Percentiles rank a stretch among this genome's conserved stretches.
Evolutionary conservation across 129 eudicot genomes (phyloP).

Genomic region (Artemisia argyi): DNA sequence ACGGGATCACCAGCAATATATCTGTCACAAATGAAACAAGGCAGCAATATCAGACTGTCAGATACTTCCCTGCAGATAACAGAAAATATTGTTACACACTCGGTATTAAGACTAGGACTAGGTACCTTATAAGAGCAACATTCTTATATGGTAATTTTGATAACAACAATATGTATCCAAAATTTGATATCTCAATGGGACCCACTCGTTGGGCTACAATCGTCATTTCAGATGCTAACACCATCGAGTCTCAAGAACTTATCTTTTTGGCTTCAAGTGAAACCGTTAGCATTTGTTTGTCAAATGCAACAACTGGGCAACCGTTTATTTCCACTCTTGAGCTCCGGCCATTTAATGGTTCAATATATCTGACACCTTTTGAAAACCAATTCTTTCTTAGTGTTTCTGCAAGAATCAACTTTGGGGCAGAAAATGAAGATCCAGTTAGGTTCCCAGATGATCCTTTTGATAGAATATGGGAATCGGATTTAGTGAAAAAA

Average conservation of each 20-base stretch:
- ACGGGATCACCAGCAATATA: constrained; percentile 59
- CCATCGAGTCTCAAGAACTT: constrained; percentile 68
- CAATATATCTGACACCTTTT: constrained; percentile 64
- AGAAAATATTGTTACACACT: constrained; percentile 88
- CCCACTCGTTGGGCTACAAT: constrained; percentile 96
- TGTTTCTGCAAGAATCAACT: constrained; percentile 93
- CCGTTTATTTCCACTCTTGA: constrained; percentile 96
- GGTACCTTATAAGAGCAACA: constrained; percentile 90
- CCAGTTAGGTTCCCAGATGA: constrained; percentile 98
- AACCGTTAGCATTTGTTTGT: constrained; percentile 81
- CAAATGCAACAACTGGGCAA: constrained; percentile 94
- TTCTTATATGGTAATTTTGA: constrained; percentile 92
- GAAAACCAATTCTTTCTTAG: constrained; percentile 81
- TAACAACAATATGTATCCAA: constrained; percentile 85
- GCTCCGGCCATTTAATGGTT: constrained; percentile 90
- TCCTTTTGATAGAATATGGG: constrained; percentile 95
- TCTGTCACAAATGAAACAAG: constrained; percentile 63
- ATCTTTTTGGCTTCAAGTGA: constrained; percentile 79
- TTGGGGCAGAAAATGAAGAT: constrained; percentile 80
- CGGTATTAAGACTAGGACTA: constrained; percentile 63
- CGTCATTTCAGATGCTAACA: constrained; percentile 87
- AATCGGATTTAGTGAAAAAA: constrained; percentile 75
- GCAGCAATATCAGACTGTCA: constrained; percentile 58
- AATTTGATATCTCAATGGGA: constrained; percentile 89
- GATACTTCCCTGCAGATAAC: constrained; percentile 84